A percentile compares a stretch with the other conserved stretches of the same genome.
phyloP scores from a whole-genome alignment of 352 stramenopile species.

The Blastocystis sp. region DNA sequence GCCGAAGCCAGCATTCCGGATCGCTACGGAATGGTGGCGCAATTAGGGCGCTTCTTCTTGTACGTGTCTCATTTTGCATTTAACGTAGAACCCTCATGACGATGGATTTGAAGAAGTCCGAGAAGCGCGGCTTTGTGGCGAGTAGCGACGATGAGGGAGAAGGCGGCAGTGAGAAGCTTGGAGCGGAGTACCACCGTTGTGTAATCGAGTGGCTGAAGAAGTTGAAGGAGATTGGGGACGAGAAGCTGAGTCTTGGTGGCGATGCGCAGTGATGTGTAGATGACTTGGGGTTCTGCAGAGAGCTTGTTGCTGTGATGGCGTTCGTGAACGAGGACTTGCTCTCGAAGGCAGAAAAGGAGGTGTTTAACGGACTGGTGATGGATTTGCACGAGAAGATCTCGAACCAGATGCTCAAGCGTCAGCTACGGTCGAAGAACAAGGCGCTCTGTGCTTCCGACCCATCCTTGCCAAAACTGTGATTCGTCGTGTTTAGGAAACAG shows the following conservation, averaged over 20 bases:
- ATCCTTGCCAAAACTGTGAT: constrained; percentile 8
- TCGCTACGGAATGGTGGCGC: constrained; percentile 6
- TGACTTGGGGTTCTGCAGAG: neutral
- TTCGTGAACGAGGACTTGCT: constrained; percentile 47
- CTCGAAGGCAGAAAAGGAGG: neutral
- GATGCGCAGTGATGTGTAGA: neutral
- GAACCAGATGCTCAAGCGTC: neutral
- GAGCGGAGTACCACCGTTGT: constrained; percentile 6
- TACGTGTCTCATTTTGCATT: neutral
- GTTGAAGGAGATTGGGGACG: neutral
- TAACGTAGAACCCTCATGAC: constrained; percentile 31
- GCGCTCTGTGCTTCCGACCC: neutral
- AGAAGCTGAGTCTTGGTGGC: neutral
- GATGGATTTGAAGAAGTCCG: constrained; percentile 17
- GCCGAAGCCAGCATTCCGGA: constrained; percentile 35
- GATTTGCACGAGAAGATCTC: neutral
- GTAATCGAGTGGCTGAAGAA: constrained; percentile 22
- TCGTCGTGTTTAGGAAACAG: neutral
- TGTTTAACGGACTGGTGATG: neutral
- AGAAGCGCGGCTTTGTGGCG: constrained; percentile 21
- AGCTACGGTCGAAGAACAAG: neutral
- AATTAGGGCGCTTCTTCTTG: constrained; percentile 27
- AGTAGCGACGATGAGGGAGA: constrained; percentile 5
- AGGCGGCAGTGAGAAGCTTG: neutral
- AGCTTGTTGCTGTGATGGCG: neutral